Percentiles rank a stretch among this genome's conserved stretches.
These are phyloP conservation scores for Vishniacozyma victoriae DNA, from an alignment of 768 basidiomycete species.

Conservation along the genomic window DNA sequence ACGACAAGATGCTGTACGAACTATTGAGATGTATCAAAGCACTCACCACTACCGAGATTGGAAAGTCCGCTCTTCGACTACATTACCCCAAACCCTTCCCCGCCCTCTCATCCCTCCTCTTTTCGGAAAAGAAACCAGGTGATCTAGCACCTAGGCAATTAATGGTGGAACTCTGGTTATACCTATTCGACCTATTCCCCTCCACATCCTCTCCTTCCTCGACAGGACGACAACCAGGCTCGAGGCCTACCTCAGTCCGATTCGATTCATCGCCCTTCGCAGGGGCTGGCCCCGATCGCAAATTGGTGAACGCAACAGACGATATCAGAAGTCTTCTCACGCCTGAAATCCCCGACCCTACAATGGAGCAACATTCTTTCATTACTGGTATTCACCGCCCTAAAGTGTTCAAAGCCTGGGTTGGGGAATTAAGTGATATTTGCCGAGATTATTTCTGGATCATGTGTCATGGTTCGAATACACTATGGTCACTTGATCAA, in stretches of 20 bases:
- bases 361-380: slow-evolving; percentile 47
- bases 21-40: slow-evolving; percentile 90
- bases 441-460: slow-evolving; percentile 66
- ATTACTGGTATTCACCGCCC: slow-evolving; percentile 45
- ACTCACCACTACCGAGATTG: slow-evolving; percentile 70
- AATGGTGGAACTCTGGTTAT: slow-evolving; percentile 78
- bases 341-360: slow-evolving; percentile 32
- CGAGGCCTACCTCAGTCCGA: slow-evolving; percentile 23
- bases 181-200: slow-evolving; percentile 85
- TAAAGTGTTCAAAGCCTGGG: slow-evolving; percentile 71
- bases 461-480: slow-evolving; percentile 87
- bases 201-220: slow-evolving; percentile 16
- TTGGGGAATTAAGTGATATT: slow-evolving; percentile 77
- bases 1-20: slow-evolving; percentile 88
- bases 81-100: slow-evolving; percentile 81
- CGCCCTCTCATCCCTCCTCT: slow-evolving; percentile 75
- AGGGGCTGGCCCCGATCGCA: not conserved
- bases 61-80: slow-evolving; percentile 82
- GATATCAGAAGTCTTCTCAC: slow-evolving; percentile 26
- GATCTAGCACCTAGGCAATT: slow-evolving; percentile 84
- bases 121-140: slow-evolving; percentile 97
- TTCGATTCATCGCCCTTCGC: slow-evolving; percentile 15
- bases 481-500: slow-evolving; percentile 77
- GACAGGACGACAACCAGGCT: not conserved
- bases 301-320: slow-evolving; percentile 12